Evolutionary conservation across 1,284 basidiomycete species (phyloP).

Genomic region (Microbotryomycetes sp.): DNA sequence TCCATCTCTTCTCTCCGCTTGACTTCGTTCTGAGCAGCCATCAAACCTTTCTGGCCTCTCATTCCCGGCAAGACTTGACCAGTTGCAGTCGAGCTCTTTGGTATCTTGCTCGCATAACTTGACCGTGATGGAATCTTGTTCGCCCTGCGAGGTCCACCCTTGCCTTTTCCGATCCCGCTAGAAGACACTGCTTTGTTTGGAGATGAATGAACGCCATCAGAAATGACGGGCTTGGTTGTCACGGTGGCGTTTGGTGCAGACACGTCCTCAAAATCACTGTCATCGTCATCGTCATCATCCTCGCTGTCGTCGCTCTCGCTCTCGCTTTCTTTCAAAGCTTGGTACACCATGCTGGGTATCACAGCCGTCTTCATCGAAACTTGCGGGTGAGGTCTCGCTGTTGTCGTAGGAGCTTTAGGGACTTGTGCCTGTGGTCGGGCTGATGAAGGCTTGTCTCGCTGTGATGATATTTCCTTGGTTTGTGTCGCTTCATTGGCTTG

Average conservation of each 20-base stretch:
- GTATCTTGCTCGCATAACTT: background rate
- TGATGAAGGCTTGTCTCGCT: background rate
- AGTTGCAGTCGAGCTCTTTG: background rate
- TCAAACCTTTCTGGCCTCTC: background rate
- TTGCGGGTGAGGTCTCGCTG: background rate
- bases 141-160: background rate
- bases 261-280: background rate
- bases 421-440: background rate
- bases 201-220: background rate
- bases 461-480: too few relatives aligned
- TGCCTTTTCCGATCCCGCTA: background rate
- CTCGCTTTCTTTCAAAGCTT: background rate
- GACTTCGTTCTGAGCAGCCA: background rate
- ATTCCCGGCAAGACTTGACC: background rate
- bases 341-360: background rate
- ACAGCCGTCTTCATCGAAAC: background rate
- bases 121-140: background rate
- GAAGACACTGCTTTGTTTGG: background rate
- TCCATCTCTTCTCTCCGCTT: background rate
- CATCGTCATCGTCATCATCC: background rate
- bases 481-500: background rate
- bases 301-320: background rate
- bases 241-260: background rate
- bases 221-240: background rate
- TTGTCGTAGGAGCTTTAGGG: background rate